These are phyloP conservation scores for Candida coleopterorum DNA, from an alignment of 805 yeast genomes.

Conservation along the genomic window DNA sequence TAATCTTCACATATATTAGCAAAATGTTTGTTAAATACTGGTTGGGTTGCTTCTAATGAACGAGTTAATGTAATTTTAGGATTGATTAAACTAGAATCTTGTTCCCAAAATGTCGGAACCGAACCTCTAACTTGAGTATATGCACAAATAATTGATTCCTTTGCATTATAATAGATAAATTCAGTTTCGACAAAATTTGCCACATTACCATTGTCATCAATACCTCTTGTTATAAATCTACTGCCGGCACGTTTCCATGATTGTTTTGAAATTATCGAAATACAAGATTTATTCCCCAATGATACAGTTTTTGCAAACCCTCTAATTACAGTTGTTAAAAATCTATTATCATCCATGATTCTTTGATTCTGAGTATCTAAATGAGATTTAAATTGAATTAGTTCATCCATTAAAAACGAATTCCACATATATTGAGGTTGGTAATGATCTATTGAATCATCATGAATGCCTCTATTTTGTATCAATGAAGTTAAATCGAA, in stretches of 20 bases:
- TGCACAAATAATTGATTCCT: constrained; percentile 54
- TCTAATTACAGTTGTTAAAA: constrained; percentile 85
- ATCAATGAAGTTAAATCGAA: constrained; percentile 87
- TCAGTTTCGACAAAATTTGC: constrained; percentile 96
- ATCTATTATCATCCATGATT: constrained; percentile 68
- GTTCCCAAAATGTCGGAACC: constrained; percentile 97
- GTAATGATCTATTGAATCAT: constrained; percentile 36
- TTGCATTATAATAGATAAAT: constrained; percentile 52
- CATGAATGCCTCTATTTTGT: constrained; percentile 62
- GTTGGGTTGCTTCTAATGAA: constrained; percentile 87
- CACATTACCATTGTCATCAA: constrained; percentile 78
- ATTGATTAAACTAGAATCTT: constrained; percentile 80
- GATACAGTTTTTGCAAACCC: constrained; percentile 86
- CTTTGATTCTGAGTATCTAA: constrained; percentile 56
- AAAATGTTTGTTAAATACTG: constrained; percentile 82
- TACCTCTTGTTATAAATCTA: constrained; percentile 92
- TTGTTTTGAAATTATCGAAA: constrained; percentile 86
- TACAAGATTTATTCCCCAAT: constrained; percentile 37
- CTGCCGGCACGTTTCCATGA: constrained; percentile 97
- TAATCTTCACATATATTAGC: constrained; percentile 63
- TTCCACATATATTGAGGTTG: constrained; percentile 97
- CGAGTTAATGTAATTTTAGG: constrained; percentile 89
- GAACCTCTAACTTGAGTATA: constrained; percentile 92
- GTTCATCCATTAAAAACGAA: constrained; percentile 79
- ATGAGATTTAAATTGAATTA: constrained; percentile 68